Evolutionary conservation across 2,329 filamentous ascomycete genomes (phyloP), one percentile per base, ranked within the genome.

Genomic region (Aspergillus glaucus): DNA sequence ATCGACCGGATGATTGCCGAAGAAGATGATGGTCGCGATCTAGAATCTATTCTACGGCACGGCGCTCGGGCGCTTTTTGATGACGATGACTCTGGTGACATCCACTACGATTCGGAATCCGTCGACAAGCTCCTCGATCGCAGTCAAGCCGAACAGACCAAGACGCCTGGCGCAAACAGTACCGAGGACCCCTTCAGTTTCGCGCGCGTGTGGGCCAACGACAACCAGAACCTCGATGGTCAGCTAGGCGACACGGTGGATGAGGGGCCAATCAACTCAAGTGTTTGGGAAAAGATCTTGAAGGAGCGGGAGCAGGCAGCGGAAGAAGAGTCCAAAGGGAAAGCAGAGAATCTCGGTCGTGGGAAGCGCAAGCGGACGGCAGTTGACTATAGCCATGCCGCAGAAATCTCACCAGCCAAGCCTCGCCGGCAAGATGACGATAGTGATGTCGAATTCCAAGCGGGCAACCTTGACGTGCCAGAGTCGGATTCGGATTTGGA

Each of bases 101-200:
- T 97, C 51, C 78, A 78, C 4, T 98, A 96, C 61, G 90, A 96
- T 61, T 74, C 79, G 1, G 79, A 82, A 1, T 87, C 88, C 0
- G 83, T 98, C n/a, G 89, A 96, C 46, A 88, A 86, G 56, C 78
- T 98, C 10, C 76, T 98, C n/a, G 91, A 97, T 63, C 83, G 93
- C 43, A 88, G 86, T 40, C 81, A 88, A 54, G 80, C 87, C 24
- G 89, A 95, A 62, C 81, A 87, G 55, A 87, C 84, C 0, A 77
- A 78, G 48, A 74, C 78, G 1, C 79, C 80, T 8, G 78, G 82
- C 2, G 82, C 89, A 44, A 75, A 78, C 43, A 79, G 80, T 0
- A 82, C 84, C 1, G 87, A 94, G 63, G 85, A 83, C 0, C 86
- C 91, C 48, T 98, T 96, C 66, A 88, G 87, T 4, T 88, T 93